A percentile compares a stretch with the other conserved stretches of the same genome.
phyloP scores from a whole-genome alignment of 495 filamentous ascomycete species.

The Glonium stellatum region DNA sequence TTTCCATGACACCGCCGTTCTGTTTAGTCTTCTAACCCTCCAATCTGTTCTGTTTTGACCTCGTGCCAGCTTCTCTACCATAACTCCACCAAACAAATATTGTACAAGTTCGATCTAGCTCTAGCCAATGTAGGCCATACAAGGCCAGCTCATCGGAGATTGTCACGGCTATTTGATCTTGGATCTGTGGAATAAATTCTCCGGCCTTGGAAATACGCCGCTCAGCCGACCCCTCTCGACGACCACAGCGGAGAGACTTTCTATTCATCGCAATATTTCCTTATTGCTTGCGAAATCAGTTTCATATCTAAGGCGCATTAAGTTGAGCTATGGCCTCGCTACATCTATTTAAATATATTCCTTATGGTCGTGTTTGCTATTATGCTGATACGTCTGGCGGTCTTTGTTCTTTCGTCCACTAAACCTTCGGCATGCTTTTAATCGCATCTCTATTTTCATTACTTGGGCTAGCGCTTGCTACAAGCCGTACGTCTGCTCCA shows the following conservation, averaged over 20 bases:
- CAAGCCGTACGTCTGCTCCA: slow-evolving; percentile 44
- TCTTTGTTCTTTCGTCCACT: not conserved
- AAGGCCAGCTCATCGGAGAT: not conserved
- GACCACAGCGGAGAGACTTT: not conserved
- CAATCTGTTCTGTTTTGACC: not conserved
- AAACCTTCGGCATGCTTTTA: not conserved
- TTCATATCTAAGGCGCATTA: not conserved
- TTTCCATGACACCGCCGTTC: not conserved
- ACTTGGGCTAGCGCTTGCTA: slow-evolving; percentile 11
- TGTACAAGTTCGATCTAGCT: not conserved
- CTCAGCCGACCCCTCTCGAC: not conserved
- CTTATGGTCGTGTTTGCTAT: not conserved
- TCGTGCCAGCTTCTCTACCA: not conserved
- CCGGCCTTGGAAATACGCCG: not conserved
- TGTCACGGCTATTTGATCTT: not conserved
- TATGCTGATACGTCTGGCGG: not conserved
- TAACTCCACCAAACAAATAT: not conserved
- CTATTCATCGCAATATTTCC: not conserved
- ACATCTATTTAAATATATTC: not conserved
- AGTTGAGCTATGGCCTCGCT: not conserved
- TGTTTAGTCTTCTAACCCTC: not conserved
- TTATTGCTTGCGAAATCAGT: not conserved
- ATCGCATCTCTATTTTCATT: not conserved
- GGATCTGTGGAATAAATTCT: not conserved
- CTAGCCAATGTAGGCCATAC: not conserved